Conservation (phyloP, 106 monocot species). For the Xerophyta viscosa region DNA sequence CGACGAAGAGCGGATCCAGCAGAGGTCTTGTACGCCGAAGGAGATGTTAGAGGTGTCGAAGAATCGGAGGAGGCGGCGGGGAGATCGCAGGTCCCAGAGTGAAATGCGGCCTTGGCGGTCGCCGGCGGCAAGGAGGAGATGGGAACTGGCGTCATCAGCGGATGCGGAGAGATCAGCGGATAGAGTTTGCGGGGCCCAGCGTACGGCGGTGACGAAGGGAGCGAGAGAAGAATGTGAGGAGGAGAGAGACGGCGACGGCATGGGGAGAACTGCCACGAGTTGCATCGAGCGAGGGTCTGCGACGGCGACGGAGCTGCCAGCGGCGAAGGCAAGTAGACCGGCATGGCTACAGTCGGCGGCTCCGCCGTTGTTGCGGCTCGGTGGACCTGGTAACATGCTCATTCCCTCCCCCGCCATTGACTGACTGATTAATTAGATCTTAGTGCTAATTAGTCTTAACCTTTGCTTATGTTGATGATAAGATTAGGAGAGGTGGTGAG, state of each 20-base stretch:
- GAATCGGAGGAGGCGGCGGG: slow-evolving; percentile 52
- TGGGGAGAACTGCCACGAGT: slow-evolving; percentile 70
- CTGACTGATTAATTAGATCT: too few relatives aligned
- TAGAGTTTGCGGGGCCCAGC: slow-evolving; percentile 56
- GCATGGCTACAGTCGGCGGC: slow-evolving; percentile 48
- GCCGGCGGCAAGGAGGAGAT: slow-evolving; percentile 72
- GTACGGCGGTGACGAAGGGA: slow-evolving; percentile 70
- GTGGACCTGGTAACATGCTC: slow-evolving; percentile 73
- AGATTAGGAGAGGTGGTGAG: too few relatives aligned
- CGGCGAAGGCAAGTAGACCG: slow-evolving; percentile 77
- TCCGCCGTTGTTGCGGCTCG: slow-evolving; percentile 70
- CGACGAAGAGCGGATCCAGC: slow-evolving; percentile 67
- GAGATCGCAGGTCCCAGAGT: slow-evolving; percentile 61
- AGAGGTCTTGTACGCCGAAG: slow-evolving; percentile 87
- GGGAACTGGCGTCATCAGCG: slow-evolving; percentile 43
- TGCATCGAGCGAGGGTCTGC: slow-evolving; percentile 76
- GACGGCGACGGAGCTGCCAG: slow-evolving; percentile 72
- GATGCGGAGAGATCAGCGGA: slow-evolving; percentile 35
- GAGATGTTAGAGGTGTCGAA: slow-evolving; percentile 27
- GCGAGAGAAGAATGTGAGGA: slow-evolving; percentile 25
- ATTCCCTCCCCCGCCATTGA: too few relatives aligned
- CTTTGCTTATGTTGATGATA: too few relatives aligned
- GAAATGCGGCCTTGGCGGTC: slow-evolving; percentile 93
- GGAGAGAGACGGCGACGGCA: slow-evolving; percentile 41
- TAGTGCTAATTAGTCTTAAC: too few relatives aligned